These are phyloP conservation scores for Trichoderma asperellum DNA, from an alignment of 2,329 filamentous ascomycete genomes.

Conservation along the genomic window DNA sequence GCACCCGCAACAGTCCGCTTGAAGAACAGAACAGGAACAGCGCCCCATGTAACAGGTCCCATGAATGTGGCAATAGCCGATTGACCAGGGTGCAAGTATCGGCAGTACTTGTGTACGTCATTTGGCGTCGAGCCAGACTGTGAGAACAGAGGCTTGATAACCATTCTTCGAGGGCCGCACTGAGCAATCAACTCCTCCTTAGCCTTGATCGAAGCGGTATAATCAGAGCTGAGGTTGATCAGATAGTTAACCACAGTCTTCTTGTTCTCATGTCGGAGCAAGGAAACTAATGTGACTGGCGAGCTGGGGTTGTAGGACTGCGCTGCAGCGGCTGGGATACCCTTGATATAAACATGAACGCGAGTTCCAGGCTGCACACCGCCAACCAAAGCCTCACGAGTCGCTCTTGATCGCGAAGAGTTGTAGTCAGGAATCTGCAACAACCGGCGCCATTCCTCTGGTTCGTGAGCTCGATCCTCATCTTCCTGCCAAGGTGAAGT, in stretches of 20 bases:
- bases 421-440: constrained; percentile 90
- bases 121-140: constrained; percentile 89
- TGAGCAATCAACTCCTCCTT: constrained; percentile 93
- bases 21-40: constrained; percentile 89
- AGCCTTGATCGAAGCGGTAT: constrained; percentile 76
- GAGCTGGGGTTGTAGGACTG: constrained; percentile 52
- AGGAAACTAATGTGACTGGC: constrained; percentile 78
- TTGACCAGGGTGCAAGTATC: constrained; percentile 87
- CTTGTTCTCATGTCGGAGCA: constrained; percentile 95
- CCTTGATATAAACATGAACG: constrained; percentile 75
- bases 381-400: constrained; percentile 84
- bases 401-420: constrained; percentile 73
- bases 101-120: constrained; percentile 95
- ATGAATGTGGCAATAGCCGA: constrained; percentile 89
- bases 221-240: constrained; percentile 80
- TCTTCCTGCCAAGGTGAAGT: constrained; percentile 87
- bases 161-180: constrained; percentile 82
- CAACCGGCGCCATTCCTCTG: constrained; percentile 84
- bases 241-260: constrained; percentile 87
- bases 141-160: constrained; percentile 90
- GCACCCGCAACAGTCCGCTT: constrained; percentile 58
- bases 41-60: constrained; percentile 89
- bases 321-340: constrained; percentile 49
- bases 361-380: constrained; percentile 83
- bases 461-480: constrained; percentile 84